phyloP scores from a whole-genome alignment of 257 asterid genomes.

The Craterostigma plantagineum region DNA sequence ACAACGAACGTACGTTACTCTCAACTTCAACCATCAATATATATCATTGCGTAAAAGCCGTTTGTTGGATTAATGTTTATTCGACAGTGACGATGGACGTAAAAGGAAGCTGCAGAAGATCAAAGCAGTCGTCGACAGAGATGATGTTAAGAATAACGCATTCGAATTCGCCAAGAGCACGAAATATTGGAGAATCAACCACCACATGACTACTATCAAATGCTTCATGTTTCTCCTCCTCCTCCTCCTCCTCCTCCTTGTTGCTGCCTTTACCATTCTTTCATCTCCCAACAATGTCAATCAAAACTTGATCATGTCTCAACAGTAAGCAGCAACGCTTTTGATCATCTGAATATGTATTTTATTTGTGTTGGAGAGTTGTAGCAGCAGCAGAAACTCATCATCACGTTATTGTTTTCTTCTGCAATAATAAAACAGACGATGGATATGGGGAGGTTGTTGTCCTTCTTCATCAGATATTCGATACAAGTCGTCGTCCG shows the following conservation, averaged over 20 bases:
- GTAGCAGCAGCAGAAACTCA: too few species aligned
- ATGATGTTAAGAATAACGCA: slow-evolving; percentile 17
- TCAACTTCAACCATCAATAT: too few species aligned
- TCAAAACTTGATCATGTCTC: slow-evolving; percentile 3
- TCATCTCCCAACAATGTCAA: slow-evolving; percentile 16
- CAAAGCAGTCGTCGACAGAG: too few species aligned
- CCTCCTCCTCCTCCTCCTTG: too few species aligned
- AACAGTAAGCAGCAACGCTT: too few species aligned
- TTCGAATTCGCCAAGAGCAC: slow-evolving; percentile 12
- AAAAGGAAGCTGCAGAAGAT: slow-evolving; percentile 29
- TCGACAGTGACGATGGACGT: slow-evolving; percentile 22
- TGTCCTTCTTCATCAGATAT: slow-evolving; percentile 28
- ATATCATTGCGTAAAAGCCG: too few species aligned
- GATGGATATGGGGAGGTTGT: slow-evolving; percentile 39
- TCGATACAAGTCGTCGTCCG: slow-evolving; percentile 30
- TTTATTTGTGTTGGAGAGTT: too few species aligned
- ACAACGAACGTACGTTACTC: too few species aligned
- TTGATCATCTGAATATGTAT: too few species aligned
- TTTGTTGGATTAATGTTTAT: too few species aligned
- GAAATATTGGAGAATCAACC: slow-evolving; percentile 33
- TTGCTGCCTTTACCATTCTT: slow-evolving; percentile 13
- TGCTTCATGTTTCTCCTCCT: slow-evolving; percentile 16
- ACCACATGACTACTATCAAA: too few species aligned
- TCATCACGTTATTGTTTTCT: slow-evolving; percentile 17
- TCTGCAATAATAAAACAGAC: slow-evolving; percentile 22